Evolutionary conservation across 805 yeast species (phyloP), one percentile per base, ranked within the genome.

Genomic region (Komagataella mondaviorum): DNA sequence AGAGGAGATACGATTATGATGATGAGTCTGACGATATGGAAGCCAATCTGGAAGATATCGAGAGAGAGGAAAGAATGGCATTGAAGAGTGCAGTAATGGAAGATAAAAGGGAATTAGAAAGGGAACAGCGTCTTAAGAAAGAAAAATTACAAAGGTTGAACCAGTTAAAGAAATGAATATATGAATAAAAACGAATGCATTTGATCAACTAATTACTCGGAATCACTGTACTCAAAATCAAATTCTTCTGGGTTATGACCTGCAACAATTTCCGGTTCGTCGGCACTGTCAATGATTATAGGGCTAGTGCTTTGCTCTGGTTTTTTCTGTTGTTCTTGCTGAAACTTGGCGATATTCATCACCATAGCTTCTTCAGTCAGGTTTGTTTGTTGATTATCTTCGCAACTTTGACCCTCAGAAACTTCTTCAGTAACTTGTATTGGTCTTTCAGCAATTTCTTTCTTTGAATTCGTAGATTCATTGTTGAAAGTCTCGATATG

Each of bases 1-100:
- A 74, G 51, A 70, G 88, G 47, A 58, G 69, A 0, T 65, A 69
- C 23, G 65, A 67, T 44, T 72, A 73, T 51, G 80, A 76, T 51
- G 77, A 73, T 51, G 74, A 76, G 6, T 77, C 76, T 36, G 81
- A 75, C 53, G 88, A 87, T 59, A 91, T 93, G 97, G 98, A 91
- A 62, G 96, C 96, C 2, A 84, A 93, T 1, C 97, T 96, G 23
- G 82, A 82, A 23, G 97, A 91, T 55, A 80, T 93, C 22, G 68
- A 88, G 46, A 86, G 79, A 52, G 99, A 91, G 60, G 99, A 91
- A 65, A 77, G 71, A 54, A 60, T 76, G 39, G 83, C 96, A 10
- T 71, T 80, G 44, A 73, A 74, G 49, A 75, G 73, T 51, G 99
- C 95, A 0, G 75, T 77, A 57, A 55, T 73, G 45, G 99, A 93